Conservation (phyloP, 177 flowering plant species). For the Vitis hybrid region DNA sequence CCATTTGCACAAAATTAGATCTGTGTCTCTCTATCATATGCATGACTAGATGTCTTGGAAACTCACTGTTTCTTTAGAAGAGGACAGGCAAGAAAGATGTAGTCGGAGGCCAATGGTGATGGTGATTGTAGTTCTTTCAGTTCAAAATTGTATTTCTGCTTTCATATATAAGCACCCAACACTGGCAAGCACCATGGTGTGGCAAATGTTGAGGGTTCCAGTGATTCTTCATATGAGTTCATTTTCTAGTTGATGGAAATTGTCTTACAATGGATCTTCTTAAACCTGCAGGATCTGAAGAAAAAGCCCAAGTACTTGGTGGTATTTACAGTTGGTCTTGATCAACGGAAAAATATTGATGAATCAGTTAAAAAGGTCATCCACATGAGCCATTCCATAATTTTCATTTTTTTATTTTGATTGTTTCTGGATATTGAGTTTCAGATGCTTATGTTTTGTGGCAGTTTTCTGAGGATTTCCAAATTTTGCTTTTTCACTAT, state of each 20-base stretch:
- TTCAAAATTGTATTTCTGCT: not conserved
- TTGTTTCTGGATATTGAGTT: slow-evolving; percentile 18
- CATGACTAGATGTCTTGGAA: not conserved
- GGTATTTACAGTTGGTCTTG: slow-evolving; percentile 84
- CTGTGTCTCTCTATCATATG: not conserved
- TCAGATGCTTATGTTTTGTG: slow-evolving; percentile 15
- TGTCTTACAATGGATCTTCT: not conserved
- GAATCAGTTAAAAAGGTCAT: slow-evolving; percentile 86
- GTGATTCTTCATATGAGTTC: slow-evolving; percentile 8
- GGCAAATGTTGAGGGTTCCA: slow-evolving; percentile 1
- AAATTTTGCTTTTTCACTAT: slow-evolving; percentile 89
- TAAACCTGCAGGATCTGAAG: slow-evolving; percentile 67
- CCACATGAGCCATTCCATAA: not conserved
- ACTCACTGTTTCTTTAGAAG: not conserved
- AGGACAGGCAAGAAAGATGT: not conserved
- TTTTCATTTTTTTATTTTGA: not conserved
- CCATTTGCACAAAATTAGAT: not conserved
- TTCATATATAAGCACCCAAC: not conserved
- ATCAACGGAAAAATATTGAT: slow-evolving; percentile 70
- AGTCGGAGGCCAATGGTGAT: not conserved
- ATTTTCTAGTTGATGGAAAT: not conserved
- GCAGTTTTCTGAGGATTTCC: slow-evolving; percentile 82
- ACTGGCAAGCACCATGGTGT: not conserved
- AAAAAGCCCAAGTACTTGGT: slow-evolving; percentile 80
- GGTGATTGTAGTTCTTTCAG: not conserved